Conservation (phyloP, 257 asterid species). For the Capsicum baccatum region DNA sequence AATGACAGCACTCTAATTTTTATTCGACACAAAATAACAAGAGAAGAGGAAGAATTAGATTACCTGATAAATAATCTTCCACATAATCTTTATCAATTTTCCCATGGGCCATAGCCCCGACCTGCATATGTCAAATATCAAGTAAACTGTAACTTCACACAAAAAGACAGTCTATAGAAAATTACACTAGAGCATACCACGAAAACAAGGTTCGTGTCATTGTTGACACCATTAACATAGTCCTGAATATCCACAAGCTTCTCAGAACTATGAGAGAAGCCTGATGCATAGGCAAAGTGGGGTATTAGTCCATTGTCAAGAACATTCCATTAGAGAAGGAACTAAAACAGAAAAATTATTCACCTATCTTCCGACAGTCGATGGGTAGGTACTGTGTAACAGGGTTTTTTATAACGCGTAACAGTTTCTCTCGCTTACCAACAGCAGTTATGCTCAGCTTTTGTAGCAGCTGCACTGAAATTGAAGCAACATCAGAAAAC, state of each 20-base stretch:
- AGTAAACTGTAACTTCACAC: slow-evolving; percentile 11
- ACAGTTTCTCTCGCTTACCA: slow-evolving; percentile 74
- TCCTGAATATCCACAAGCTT: slow-evolving; percentile 72
- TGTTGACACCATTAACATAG: slow-evolving; percentile 59
- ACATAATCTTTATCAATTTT: slow-evolving; percentile 75
- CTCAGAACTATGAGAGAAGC: slow-evolving; percentile 91
- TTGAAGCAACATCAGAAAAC: not conserved
- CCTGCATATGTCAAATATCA: slow-evolving; percentile 46
- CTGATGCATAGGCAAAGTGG: slow-evolving; percentile 43
- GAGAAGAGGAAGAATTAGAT: slow-evolving; percentile 32
- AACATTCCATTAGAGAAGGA: slow-evolving; percentile 17
- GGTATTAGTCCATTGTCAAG: slow-evolving; percentile 22
- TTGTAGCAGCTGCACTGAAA: slow-evolving; percentile 84
- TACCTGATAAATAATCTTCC: slow-evolving; percentile 82
- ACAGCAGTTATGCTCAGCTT: slow-evolving; percentile 69
- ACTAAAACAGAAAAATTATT: slow-evolving; percentile 16
- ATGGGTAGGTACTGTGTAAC: slow-evolving; percentile 79
- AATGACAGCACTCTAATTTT: not conserved
- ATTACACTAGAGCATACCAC: slow-evolving; percentile 61
- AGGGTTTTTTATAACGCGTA: slow-evolving; percentile 78
- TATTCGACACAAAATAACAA: not conserved
- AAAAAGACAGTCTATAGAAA: slow-evolving; percentile 7
- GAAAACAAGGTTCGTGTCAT: slow-evolving; percentile 71
- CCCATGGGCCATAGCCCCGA: slow-evolving; percentile 98
- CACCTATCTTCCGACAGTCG: slow-evolving; percentile 83